phyloP scores from a whole-genome alignment of 306 rosid genomes.

The Cucurbita argyrosperma region DNA sequence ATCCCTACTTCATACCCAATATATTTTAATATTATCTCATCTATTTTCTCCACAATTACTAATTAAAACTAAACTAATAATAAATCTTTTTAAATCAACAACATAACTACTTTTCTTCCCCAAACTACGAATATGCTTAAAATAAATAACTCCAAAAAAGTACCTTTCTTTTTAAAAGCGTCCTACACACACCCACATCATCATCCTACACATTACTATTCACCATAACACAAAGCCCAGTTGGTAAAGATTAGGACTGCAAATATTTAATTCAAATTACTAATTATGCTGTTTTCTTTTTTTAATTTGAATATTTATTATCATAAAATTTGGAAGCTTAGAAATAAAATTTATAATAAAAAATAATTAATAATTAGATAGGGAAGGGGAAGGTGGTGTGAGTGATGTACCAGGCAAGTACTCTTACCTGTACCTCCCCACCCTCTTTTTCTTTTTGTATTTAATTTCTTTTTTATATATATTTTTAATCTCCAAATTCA shows the following conservation, averaged over 20 bases:
- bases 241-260: background rate
- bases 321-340: no score
- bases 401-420: constrained; percentile 81
- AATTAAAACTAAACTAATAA: no score
- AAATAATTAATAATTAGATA: background rate
- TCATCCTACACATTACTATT: background rate
- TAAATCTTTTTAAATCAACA: no score
- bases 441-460: constrained; percentile 18
- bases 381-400: background rate
- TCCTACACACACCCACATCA: background rate
- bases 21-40: no score
- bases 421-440: constrained; percentile 86
- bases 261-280: no score
- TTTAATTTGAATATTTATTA: no score
- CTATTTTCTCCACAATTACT: no score
- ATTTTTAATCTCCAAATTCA: background rate
- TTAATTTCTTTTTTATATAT: background rate
- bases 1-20: no score
- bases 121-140: background rate
- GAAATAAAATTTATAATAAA: no score
- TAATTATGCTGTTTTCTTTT: no score
- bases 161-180: background rate
- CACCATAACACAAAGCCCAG: background rate
- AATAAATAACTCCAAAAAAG: background rate
- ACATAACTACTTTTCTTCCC: no score